Base-by-base conservation (phyloP, 495 filamentous ascomycete species). In the Penicillium maclennaniae region DNA sequence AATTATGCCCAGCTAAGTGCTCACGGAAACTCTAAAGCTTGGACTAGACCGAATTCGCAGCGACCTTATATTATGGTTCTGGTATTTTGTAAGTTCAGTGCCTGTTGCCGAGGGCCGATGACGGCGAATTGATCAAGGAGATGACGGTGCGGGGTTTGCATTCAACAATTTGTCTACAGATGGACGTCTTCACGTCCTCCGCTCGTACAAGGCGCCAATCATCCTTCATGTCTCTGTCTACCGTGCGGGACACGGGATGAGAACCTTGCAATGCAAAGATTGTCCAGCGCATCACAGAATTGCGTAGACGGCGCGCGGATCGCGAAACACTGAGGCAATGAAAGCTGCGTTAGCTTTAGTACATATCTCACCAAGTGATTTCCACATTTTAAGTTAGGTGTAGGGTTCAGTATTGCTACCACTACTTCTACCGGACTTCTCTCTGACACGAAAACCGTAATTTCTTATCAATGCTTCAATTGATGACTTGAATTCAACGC, bases 71-170 rank as follows among this genome's bases (percentile, higher is more conserved):
- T 41, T 37, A 7, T 16, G 0, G 12, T 21, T 26, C 34, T 38
- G 1, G 17, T 1, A 20, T 7, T 28, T 28, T 45, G 16, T 38
- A 46, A 44, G 23, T 38, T 39, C 21, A 49, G 20, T 23, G 4
- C 19, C 28, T 17, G 8, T 44, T 47, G 25, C 55, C 46, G 46
- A 62, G 49, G 45, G 44, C 55, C 55, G 51, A 54, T 56, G 45
- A 16, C 39, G 46, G 61, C 51, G 54, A 47, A 52, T 47, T 58
- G 46, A 43, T 52, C 43, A 9, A 14, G 10, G 7, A 28, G 25
- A 42, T 25, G 15, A 43, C 40, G 51, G 49, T 56, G 61, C 61
- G 61, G 61, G 61, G 61, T 62, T 53, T 53, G 49, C 25, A 45
- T 2, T 23, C 23, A 23, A 23, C 2, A 23, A 23, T 40, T 17